These are phyloP conservation scores for Colletotrichum sojae DNA, from an alignment of 2,329 filamentous ascomycete genomes.

Conservation along the genomic window DNA sequence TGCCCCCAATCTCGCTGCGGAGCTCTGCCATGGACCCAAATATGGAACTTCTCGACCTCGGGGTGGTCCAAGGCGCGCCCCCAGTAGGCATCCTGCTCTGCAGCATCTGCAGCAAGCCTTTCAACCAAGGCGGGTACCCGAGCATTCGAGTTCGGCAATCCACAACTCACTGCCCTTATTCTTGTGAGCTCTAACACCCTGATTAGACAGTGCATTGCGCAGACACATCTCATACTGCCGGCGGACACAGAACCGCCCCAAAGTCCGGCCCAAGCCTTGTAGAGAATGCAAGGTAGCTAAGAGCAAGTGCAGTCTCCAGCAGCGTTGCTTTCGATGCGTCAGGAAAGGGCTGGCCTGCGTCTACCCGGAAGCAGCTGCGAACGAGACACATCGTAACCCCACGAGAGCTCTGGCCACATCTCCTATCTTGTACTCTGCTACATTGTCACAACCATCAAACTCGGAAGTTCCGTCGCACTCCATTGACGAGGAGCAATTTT, in stretches of 20 bases:
- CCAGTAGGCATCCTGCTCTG: slow-evolving; percentile 16
- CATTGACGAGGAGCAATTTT: background rate
- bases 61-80: background rate
- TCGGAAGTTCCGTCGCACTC: background rate
- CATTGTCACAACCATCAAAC: background rate
- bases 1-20: too few species aligned
- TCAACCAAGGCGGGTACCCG: slow-evolving; percentile 16
- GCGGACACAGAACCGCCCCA: slow-evolving; percentile 13
- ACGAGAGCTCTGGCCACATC: background rate
- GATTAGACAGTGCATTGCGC: slow-evolving; percentile 16
- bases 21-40: too few species aligned
- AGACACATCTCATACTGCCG: slow-evolving; percentile 32
- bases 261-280: slow-evolving; percentile 29
- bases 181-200: background rate
- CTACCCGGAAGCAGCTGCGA: slow-evolving; percentile 4
- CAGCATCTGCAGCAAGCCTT: slow-evolving; percentile 32
- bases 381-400: background rate
- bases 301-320: slow-evolving; percentile 32
- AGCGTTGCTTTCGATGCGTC: slow-evolving; percentile 25
- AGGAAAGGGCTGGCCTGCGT: slow-evolving; percentile 30
- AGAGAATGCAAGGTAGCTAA: slow-evolving; percentile 34
- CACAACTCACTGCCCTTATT: too few species aligned
- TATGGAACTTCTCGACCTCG: background rate
- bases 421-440: background rate
- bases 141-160: background rate